A percentile compares a stretch with the other conserved stretches of the same genome.
These are phyloP conservation scores for Kwoniella sp. DNA, from an alignment of 768 basidiomycete genomes.

Conservation along the genomic window DNA sequence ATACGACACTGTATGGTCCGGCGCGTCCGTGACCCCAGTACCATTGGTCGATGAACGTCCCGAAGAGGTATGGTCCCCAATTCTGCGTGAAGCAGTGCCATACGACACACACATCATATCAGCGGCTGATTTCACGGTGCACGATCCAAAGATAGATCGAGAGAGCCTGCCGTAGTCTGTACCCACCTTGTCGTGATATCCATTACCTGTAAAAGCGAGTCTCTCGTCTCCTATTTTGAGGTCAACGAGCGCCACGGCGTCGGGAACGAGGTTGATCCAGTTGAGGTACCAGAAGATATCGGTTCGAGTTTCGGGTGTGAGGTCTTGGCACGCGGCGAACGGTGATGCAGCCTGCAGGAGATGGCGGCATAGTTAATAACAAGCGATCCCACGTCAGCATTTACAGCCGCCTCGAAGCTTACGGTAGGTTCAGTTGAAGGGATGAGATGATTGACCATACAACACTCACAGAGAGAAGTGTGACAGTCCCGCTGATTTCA, in stretches of 20 bases:
- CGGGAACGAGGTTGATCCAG: slow-evolving; percentile 15
- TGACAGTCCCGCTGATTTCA: slow-evolving; percentile 11
- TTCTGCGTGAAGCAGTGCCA: no score
- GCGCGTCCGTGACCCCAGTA: slow-evolving; percentile 20
- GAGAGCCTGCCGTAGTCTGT: no score
- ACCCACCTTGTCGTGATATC: slow-evolving; percentile 19
- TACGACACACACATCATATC: no score
- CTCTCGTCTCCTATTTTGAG: slow-evolving; percentile 6
- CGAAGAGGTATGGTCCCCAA: slow-evolving; percentile 15
- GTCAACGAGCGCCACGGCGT: slow-evolving; percentile 13
- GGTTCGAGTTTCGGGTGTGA: background rate
- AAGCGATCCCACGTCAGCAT: no score
- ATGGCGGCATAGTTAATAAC: no score
- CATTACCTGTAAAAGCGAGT: slow-evolving; percentile 16
- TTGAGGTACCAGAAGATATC: slow-evolving; percentile 10
- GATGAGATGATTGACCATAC: no score
- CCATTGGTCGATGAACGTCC: slow-evolving; percentile 4
- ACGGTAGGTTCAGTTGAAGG: no score
- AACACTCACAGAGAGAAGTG: slow-evolving; percentile 2
- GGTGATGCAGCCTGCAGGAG: background rate
- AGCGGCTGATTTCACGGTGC: no score
- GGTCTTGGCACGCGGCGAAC: background rate
- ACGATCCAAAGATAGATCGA: no score
- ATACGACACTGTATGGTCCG: slow-evolving; percentile 7
- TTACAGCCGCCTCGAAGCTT: no score